A percentile compares a stretch with the other conserved stretches of the same genome.
Evolutionary conservation across 805 yeast species (phyloP).

Genomic region (Lipomyces sp.): DNA sequence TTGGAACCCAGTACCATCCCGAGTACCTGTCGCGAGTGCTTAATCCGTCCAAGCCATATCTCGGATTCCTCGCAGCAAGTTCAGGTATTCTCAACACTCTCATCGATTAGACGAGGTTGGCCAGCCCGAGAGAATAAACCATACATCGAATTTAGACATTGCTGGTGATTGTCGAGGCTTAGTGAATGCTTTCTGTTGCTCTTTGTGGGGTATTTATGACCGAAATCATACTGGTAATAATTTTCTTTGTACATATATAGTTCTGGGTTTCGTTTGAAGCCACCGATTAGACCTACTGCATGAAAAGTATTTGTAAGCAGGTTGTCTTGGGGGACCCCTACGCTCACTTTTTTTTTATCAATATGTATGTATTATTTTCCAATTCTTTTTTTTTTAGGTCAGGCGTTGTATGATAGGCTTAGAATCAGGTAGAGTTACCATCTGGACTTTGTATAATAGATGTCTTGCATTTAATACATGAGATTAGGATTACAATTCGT

Average conservation of each 20-base stretch:
- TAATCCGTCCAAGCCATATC: constrained; percentile 94
- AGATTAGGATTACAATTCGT: background rate
- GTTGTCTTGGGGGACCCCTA: constrained; percentile 14
- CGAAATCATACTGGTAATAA: background rate
- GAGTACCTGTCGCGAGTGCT: constrained; percentile 95
- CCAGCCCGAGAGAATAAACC: background rate
- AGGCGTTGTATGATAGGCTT: background rate
- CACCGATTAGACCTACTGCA: background rate
- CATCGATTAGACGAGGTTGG: constrained; percentile 42
- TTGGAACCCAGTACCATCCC: constrained; percentile 98
- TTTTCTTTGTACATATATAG: background rate
- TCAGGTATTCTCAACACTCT: constrained; percentile 78
- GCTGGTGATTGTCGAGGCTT: background rate
- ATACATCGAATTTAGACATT: background rate
- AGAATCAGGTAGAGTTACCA: background rate
- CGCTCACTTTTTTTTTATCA: constrained; percentile 20
- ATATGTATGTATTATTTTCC: background rate
- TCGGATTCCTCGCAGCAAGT: constrained; percentile 94
- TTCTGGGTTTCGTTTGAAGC: background rate
- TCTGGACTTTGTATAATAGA: background rate
- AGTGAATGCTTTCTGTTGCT: background rate
- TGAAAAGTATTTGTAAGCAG: constrained; percentile 3
- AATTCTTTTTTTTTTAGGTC: background rate
- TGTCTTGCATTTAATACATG: background rate
- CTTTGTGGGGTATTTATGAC: background rate